Percentiles rank a stretch among this genome's conserved stretches.
Evolutionary conservation across 768 basidiomycete genomes (phyloP).

Genomic region (Leccinum boreale): DNA sequence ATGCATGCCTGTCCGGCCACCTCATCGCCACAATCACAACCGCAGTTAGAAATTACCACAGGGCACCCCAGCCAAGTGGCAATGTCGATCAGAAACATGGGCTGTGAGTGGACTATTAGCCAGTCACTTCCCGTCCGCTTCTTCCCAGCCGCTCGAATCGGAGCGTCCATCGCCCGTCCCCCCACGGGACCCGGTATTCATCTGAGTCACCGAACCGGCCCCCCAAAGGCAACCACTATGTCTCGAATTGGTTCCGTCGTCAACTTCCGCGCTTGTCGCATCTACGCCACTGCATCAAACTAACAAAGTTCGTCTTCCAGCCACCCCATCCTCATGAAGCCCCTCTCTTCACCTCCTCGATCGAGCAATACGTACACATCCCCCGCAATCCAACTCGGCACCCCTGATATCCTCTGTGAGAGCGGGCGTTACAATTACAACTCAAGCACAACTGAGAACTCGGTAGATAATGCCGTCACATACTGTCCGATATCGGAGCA

Average conservation of each 20-base stretch:
- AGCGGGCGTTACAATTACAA: slow-evolving; percentile 18
- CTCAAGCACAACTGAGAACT: slow-evolving; percentile 1
- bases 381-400: neutral
- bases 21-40: slow-evolving; percentile 8
- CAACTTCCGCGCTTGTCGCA: slow-evolving; percentile 34
- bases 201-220: slow-evolving; percentile 7
- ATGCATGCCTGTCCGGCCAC: neutral
- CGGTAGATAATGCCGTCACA: slow-evolving; percentile 22
- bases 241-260: slow-evolving; percentile 20
- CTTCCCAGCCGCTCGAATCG: slow-evolving; percentile 16
- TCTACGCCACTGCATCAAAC: slow-evolving; percentile 31
- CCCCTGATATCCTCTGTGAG: slow-evolving; percentile 16
- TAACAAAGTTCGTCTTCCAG: slow-evolving; percentile 20
- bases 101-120: neutral
- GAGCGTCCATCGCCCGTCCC: neutral
- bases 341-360: neutral
- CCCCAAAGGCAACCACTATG: slow-evolving; percentile 19
- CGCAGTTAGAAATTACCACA: neutral
- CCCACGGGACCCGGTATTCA: slow-evolving; percentile 6
- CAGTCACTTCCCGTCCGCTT: neutral
- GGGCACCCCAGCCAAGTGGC: neutral
- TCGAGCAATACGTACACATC: neutral
- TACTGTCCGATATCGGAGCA: slow-evolving; percentile 23
- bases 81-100: neutral
- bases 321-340: neutral